These are phyloP conservation scores for Striga asiatica DNA, from an alignment of 257 asterid genomes.

Conservation along the genomic window DNA sequence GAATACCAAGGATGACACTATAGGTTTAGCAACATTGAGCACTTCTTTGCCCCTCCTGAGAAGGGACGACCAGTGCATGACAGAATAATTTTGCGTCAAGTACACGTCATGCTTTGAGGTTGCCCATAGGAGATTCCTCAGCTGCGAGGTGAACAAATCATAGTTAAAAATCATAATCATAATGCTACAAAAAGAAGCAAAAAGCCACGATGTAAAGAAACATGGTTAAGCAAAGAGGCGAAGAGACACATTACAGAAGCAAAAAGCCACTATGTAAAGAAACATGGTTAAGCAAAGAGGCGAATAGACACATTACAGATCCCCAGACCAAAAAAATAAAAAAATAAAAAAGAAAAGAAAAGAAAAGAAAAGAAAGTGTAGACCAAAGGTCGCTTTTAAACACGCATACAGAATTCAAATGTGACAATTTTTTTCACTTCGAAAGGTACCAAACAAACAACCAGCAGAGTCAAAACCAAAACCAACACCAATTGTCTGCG, in stretches of 20 bases:
- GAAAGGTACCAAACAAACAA: not conserved
- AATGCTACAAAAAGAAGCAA: not conserved
- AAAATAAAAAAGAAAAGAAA: no score
- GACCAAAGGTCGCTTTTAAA: not conserved
- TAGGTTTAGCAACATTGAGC: constrained; percentile 67
- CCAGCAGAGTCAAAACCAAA: not conserved
- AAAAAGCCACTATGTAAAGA: not conserved
- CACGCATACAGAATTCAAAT: not conserved
- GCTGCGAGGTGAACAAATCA: constrained; percentile 29
- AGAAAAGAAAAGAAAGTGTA: no score
- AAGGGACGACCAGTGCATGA: constrained; percentile 90
- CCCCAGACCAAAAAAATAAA: no score
- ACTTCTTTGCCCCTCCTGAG: constrained; percentile 61
- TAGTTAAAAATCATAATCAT: not conserved
- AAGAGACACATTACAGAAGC: no score
- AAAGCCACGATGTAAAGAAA: not conserved
- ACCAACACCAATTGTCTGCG: no score
- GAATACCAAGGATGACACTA: constrained; percentile 48
- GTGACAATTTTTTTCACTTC: not conserved
- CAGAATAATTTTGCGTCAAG: constrained; percentile 72
- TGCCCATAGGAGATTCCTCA: constrained; percentile 68
- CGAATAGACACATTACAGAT: no score
- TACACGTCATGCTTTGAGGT: constrained; percentile 91
- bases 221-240: not conserved
- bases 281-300: not conserved